Conservation (phyloP, 2,329 filamentous ascomycete genomes). For the Aspergillus ibericus region DNA sequence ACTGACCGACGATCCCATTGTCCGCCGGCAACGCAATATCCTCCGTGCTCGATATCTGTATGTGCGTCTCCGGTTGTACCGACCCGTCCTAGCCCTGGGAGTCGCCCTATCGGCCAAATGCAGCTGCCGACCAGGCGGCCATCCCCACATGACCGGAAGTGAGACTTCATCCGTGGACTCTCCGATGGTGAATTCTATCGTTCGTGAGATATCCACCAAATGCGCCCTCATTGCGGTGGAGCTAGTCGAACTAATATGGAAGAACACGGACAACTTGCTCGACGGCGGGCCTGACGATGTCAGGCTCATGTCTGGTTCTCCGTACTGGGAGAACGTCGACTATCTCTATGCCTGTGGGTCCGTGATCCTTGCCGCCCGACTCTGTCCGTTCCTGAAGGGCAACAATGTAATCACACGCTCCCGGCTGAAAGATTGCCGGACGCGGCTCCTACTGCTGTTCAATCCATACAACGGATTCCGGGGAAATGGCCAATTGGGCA, state of each 20-base stretch:
- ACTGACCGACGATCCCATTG: constrained; percentile 17
- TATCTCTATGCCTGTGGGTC: constrained; percentile 17
- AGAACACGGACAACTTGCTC: constrained; percentile 8
- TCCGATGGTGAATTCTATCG: constrained; percentile 8
- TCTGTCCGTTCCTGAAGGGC: constrained; percentile 2
- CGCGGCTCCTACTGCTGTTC: constrained; percentile 1
- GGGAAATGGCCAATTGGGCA: not conserved
- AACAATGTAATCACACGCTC: too few relatives aligned
- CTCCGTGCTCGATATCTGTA: constrained; percentile 27
- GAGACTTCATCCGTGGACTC: constrained; percentile 5
- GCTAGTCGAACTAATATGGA: constrained; percentile 5
- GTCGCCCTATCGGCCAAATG: constrained; percentile 10
- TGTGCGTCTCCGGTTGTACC: constrained; percentile 21
- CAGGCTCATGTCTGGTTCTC: not conserved
- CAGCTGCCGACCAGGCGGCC: constrained; percentile 5
- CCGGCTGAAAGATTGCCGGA: constrained; percentile 2
- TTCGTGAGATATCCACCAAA: constrained; percentile 14
- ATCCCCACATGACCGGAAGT: constrained; percentile 4
- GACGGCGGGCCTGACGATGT: not conserved
- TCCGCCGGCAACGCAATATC: constrained; percentile 24
- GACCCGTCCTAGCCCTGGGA: constrained; percentile 14
- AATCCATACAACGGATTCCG: not conserved
- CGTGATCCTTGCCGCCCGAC: constrained; percentile 11
- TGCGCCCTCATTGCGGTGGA: constrained; percentile 12
- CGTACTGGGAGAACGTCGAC: constrained; percentile 19